Evolutionary conservation across 352 stramenopile species (phyloP), one percentile per base, ranked within the genome.

Genomic region (Blastocystis hominis): DNA sequence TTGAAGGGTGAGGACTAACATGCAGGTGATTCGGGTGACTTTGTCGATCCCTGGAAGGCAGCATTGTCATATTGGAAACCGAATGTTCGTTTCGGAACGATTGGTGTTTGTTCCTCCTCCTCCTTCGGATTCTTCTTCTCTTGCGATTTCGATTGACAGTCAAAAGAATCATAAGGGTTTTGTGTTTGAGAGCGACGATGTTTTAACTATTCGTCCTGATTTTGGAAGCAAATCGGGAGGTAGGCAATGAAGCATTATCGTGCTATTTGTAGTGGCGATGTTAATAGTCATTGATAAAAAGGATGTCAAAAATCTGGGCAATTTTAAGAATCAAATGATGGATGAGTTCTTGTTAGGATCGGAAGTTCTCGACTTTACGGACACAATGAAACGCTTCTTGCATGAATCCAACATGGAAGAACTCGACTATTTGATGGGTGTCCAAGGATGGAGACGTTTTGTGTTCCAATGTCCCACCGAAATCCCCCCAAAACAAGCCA

Each of bases 311-410:
- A 72, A 72, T 40, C 34, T 44, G 20, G 62, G 44, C 1, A 42
- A 72, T 38, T 72, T 72, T 4, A 42, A 34, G 15, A 34, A 72
- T 40, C 62, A 72, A 34, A 72, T 72, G 62, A 72, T 72, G 62
- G 62, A 72, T 34, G 62, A 6, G 9, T 72, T 72, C 62, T 34
- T 72, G 10, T 40, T 72, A 3, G 9, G 10, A 15, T 20, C 9
- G 15, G 62, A 72, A 42, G 34, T 72, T 13, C 9, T 24, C 15
- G 30, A 44, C 30, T 15, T 72, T 20, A 72, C 62, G 30, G 15
- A 34, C 38, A 15, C 30, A 15, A 72, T 72, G 9, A 34, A 42
- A 20, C 62, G 34, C 6, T 34, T 72, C 38, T 4, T 72, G 24
- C 62, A 72, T 40, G n/a, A 34, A 34, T 38, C 38, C 30, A 46